Evolutionary conservation across 2,329 filamentous ascomycete species (phyloP), one percentile per base, ranked within the genome.

Genomic region (Hysterium pulicare): DNA sequence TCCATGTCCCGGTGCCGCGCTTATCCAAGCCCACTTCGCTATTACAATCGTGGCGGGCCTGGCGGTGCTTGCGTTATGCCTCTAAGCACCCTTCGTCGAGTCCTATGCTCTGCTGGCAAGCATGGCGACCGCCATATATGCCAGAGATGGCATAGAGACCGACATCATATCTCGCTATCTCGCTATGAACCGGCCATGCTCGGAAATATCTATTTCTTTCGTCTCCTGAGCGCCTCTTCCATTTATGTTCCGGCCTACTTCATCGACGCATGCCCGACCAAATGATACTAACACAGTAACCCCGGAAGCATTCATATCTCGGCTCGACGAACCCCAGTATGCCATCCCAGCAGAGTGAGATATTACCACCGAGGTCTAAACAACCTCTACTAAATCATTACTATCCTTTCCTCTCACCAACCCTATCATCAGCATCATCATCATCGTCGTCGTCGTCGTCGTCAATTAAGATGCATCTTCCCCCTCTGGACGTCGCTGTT

Each of bases 401-500:
- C 16, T 4, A n/a, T n/a, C n/a, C n/a, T n/a, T 31, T n/a, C 23
- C 11, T 39, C 20, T 30, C 16, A 16, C 26, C 26, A 46, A 38
- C 33, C 44, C 37, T 21, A 40, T 49, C 38, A n/a, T n/a, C n/a
- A n/a, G n/a, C n/a, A n/a, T n/a, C n/a, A n/a, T 28, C 24, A 7
- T 28, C 24, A 7, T 28, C 24, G 8, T 28, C 24, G 7, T 28
- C 24, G 7, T 28, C 24, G 7, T 40, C 31, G 23, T 44, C 33
- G 26, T 40, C 47, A 32, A 50, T 58, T 50, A 63, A 54, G 55
- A 68, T 67, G 64, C 64, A 66, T 41, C 51, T 66, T 13, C 59
- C 62, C 39, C 62, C 65, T 23, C 54, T 65, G 32, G 57, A 65
- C 46, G 50, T 66, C 46, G 54, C 55, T 23, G 49, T 60, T 38